These are phyloP conservation scores for Ophiocordyceps camponoti-rufipedis DNA, from an alignment of 2,329 filamentous ascomycete species.

Conservation along the genomic window DNA sequence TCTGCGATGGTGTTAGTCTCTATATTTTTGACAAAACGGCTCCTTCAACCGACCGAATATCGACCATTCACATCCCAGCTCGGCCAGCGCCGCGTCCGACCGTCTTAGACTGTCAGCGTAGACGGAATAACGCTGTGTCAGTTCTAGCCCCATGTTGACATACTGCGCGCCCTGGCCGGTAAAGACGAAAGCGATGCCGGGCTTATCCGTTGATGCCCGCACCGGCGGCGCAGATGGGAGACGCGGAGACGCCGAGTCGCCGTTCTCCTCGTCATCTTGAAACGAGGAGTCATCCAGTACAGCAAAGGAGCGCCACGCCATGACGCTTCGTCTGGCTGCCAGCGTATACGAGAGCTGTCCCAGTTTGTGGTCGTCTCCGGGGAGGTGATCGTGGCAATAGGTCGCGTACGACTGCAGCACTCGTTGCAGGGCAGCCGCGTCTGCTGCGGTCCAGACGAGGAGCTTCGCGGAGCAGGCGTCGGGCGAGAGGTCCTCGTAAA, in stretches of 20 bases:
- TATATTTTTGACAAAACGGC: background rate
- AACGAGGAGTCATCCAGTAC: background rate
- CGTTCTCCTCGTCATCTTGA: background rate
- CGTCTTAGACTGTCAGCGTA: slow-evolving; percentile 5
- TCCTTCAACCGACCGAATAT: background rate
- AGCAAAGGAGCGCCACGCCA: background rate
- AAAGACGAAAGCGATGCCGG: slow-evolving; percentile 6
- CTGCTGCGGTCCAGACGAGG: background rate
- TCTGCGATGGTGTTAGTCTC: background rate
- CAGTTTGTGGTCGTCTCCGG: background rate
- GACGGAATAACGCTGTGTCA: slow-evolving; percentile 6
- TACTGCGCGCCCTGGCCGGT: slow-evolving; percentile 16
- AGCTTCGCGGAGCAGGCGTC: background rate
- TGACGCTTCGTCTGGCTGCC: background rate
- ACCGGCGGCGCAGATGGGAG: background rate
- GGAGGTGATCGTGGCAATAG: background rate
- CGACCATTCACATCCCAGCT: background rate
- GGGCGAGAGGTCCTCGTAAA: background rate
- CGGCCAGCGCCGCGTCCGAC: background rate
- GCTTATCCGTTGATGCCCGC: background rate
- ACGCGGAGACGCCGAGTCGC: background rate
- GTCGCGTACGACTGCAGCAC: background rate
- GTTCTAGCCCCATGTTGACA: slow-evolving; percentile 7
- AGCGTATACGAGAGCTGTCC: background rate
- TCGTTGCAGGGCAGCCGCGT: background rate